Evolutionary conservation across 202 grass and related monocot species (phyloP), one percentile per base, ranked within the genome.

Genomic region (Cymbopogon flexuosus): DNA sequence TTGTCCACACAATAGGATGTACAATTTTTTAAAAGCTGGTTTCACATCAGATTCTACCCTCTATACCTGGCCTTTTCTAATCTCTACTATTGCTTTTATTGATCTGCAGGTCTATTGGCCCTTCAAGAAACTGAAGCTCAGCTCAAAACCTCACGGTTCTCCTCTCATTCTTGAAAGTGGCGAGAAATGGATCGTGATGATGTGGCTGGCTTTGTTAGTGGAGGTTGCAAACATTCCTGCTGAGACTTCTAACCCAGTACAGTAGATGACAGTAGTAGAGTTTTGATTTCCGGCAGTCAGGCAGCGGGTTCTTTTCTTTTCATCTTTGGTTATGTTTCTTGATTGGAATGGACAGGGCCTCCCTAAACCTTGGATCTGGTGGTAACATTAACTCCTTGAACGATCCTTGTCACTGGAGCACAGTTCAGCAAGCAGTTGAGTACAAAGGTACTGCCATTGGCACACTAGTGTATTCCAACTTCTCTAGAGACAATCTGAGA

Each of bases 131-230:
- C 56, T 81, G 79, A 81, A 72, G 79, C 54, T 72, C 39, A 30
- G 68, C 56, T 36, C 69, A 39, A 34, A 73, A 65, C 69, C 4
- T 65, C 69, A 65, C 36, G 22, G 36, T 84, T 60, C 37, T 73
- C 75, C 76, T 73, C 77, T 65, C 45, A 64, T 70, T 77, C 61
- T 72, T 76, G 41, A 79, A 84, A 83, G 75, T 79, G 81, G 82
- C 65, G 16, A 47, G 63, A 89, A 65, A 93, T 93, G 91, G 91
- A 90, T 62, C 88, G 88, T 35, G 69, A 68, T 72, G 91, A 93
- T 73, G 80, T 86, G 68, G 70, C 79, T 6, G 91, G 91, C 18
- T 90, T 93, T 74, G 91, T 90, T 68, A 93, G 86, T 57, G 88
- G 88, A 79, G 88, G 91, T 67, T 90, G 88, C 77, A 30, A 62